Base-by-base conservation (phyloP, 768 basidiomycete species). In the Phylloporus arenicola region DNA sequence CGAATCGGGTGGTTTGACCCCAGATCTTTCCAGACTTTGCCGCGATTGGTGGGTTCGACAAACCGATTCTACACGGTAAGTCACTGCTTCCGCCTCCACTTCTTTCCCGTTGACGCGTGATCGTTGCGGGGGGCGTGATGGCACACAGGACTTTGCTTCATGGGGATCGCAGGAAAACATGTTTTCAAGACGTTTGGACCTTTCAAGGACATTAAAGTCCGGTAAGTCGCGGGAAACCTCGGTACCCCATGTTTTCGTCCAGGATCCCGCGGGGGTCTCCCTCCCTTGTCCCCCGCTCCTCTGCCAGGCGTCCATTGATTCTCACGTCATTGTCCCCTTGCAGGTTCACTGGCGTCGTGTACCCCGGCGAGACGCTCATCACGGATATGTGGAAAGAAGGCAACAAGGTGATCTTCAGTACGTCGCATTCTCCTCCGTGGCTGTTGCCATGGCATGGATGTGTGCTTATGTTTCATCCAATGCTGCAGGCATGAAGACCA, bases 301-400 rank as follows among this genome's bases (percentile, higher is more conserved):
- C 40, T 9, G 37, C 39, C 10, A 12, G 13, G n/a, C 14, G 11
- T 14, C 14, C 31, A 20, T 24, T 16, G 24, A 30, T 2, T 19
- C 22, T 12, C 22, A 11, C 30, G 14, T 5, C 22, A 24, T 24
- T 10, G 3, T 30, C 20, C 31, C 17, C 6, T 25, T 34, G 13
- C 54, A 88, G 88, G 30, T 95, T 98, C 68, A 82, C 87, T 0
- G 92, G 92, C 3, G 83, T 91, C 2, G 92, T 98, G 20, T 94
- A 86, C 64, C 96, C 95, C 2, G 95, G 94, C 0, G 93, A 98
- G 70, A 98, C 95, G 2, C 77, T 98, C 46, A 75, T 92, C 13
- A 99, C 95, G 0, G 84, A 91, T 65, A 97, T 98, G 95, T 99
- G 96, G 96, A 96, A 93, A 67, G 92, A 96, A 59, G 89, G 86